Conservation (phyloP, 257 asterid genomes). For the Verbena officinalis region DNA sequence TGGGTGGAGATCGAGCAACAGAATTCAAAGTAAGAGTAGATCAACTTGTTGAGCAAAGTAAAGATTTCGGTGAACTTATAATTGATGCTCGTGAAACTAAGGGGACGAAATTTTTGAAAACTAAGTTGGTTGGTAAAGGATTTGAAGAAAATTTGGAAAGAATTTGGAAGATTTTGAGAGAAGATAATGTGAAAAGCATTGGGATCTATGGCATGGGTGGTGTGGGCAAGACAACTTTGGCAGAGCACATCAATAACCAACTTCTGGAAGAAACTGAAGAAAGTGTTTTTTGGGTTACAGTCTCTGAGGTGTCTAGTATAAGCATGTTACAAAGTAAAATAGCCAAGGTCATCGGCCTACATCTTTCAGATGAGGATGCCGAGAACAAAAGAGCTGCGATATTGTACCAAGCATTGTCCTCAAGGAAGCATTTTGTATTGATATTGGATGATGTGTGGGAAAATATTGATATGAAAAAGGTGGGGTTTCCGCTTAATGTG, state of each 20-base stretch:
- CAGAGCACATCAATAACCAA: slow-evolving; percentile 10
- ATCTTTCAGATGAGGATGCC: slow-evolving; percentile 3
- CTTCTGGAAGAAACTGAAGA: background rate
- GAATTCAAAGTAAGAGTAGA: background rate
- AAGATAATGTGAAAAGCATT: slow-evolving; percentile 17
- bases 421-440: background rate
- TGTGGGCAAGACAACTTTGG: slow-evolving; percentile 29
- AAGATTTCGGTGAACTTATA: background rate
- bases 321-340: slow-evolving; percentile 13
- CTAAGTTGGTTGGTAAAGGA: slow-evolving; percentile 18
- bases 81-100: background rate
- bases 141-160: slow-evolving; percentile 9
- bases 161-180: slow-evolving; percentile 20
- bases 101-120: slow-evolving; percentile 19
- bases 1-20: background rate
- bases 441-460: background rate
- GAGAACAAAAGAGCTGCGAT: slow-evolving; percentile 20
- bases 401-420: background rate
- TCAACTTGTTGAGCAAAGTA: slow-evolving; percentile 10
- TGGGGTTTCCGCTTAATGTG: background rate
- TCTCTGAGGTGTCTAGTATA: slow-evolving; percentile 19
- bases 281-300: slow-evolving; percentile 28
- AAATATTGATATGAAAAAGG: background rate
- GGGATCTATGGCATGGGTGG: slow-evolving; percentile 35
- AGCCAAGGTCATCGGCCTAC: background rate